Evolutionary conservation across 1,284 basidiomycete species (phyloP).

Genomic region (Singerocomus rubriflavus): DNA sequence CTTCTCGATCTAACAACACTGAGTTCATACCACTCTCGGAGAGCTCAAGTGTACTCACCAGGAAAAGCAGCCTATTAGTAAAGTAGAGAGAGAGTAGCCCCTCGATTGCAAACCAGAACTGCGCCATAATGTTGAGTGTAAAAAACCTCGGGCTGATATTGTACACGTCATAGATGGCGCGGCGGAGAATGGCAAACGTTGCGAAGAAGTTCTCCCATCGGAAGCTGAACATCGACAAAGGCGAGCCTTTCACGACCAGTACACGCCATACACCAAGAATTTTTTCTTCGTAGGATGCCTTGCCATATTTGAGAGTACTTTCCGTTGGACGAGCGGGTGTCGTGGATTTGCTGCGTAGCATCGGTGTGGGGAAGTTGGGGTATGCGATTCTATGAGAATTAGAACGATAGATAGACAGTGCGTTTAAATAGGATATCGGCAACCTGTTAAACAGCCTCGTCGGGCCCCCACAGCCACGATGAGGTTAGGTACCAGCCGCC

Average conservation of each 20-base stretch:
- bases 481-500: too few relatives aligned
- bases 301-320: not conserved
- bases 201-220: constrained; percentile 7
- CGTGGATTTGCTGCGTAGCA: not conserved
- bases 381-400: not conserved
- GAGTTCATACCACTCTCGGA: not conserved
- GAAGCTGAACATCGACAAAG: constrained; percentile 8
- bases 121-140: constrained; percentile 6
- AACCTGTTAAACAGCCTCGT: not conserved
- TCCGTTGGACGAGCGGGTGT: not conserved
- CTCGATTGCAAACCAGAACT: constrained; percentile 25
- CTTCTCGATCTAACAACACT: constrained; percentile 21
- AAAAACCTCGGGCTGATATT: constrained; percentile 23
- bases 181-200: constrained; percentile 10
- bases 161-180: constrained; percentile 22
- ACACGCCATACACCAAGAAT: constrained; percentile 27
- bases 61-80: constrained; percentile 21
- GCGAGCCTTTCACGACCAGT: constrained; percentile 14
- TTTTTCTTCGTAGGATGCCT: constrained; percentile 16
- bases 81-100: constrained; percentile 21
- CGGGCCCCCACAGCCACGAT: too few relatives aligned
- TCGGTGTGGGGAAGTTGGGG: not conserved
- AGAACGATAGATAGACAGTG: not conserved
- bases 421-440: not conserved
- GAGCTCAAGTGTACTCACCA: constrained; percentile 11